Percentiles rank a stretch among this genome's conserved stretches.
phyloP scores from a whole-genome alignment of 2,329 filamentous ascomycete species.

The Penicillium sp. region DNA sequence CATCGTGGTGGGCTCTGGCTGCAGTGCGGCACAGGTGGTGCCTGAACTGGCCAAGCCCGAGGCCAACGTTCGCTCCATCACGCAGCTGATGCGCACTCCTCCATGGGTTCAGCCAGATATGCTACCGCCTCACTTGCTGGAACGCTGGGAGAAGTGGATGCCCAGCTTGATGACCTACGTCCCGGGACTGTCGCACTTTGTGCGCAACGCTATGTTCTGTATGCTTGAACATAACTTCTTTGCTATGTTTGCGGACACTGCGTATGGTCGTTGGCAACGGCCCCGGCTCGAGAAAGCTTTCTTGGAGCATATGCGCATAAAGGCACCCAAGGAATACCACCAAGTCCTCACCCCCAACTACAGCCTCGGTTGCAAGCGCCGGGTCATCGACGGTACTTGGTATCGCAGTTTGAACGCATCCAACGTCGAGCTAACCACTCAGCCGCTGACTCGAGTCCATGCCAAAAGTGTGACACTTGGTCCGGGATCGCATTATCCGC shows the following conservation, averaged over 20 bases:
- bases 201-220: constrained; percentile 45
- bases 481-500: constrained; percentile 46
- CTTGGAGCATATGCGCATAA: constrained; percentile 45
- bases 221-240: constrained; percentile 20
- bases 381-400: constrained; percentile 57
- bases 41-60: constrained; percentile 47
- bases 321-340: constrained; percentile 56
- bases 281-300: constrained; percentile 41
- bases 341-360: constrained; percentile 60
- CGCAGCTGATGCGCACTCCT: constrained; percentile 55
- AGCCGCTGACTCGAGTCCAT: constrained; percentile 47
- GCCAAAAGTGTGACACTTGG: constrained; percentile 49
- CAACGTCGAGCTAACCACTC: constrained; percentile 52
- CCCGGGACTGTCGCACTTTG: constrained; percentile 47
- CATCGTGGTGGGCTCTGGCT: constrained; percentile 55
- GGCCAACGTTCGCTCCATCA: constrained; percentile 52
- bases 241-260: constrained; percentile 14
- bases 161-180: constrained; percentile 45
- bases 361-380: constrained; percentile 59
- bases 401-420: constrained; percentile 49
- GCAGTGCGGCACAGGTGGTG: constrained; percentile 54
- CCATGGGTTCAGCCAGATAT: constrained; percentile 51
- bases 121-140: constrained; percentile 35
- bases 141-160: constrained; percentile 46
- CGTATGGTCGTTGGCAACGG: constrained; percentile 37